Percentiles rank a stretch among this genome's conserved stretches.
These are phyloP conservation scores for Angophora floribunda DNA, from an alignment of 345 rosid genomes.

Conservation along the genomic window DNA sequence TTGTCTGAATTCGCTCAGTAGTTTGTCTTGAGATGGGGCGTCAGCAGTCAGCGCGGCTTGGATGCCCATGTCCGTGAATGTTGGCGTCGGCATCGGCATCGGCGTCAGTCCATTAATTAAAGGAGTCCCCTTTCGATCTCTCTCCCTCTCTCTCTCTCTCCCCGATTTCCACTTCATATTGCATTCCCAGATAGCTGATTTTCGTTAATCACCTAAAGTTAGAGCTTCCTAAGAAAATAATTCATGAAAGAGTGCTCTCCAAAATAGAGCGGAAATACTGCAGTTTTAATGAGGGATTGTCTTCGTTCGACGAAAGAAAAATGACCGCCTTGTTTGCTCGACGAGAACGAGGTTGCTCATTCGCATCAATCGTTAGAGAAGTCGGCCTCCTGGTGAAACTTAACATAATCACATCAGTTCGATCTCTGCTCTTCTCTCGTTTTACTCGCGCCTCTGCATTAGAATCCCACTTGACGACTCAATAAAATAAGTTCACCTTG, in stretches of 20 bases:
- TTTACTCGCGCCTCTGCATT: neutral
- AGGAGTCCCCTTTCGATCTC: neutral
- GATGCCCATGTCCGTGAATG: neutral
- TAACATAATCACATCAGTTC: neutral
- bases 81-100: neutral
- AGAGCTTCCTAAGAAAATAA: neutral
- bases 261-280: neutral
- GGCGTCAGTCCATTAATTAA: neutral
- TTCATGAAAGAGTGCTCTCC: neutral
- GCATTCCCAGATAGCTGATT: neutral
- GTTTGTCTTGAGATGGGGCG: neutral
- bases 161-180: neutral
- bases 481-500: neutral
- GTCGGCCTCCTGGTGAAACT: neutral
- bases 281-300: neutral
- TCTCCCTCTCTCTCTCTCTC: neutral
- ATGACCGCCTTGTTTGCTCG: neutral
- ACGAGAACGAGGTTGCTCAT: neutral
- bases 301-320: neutral
- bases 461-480: neutral
- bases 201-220: neutral
- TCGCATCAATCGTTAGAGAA: neutral
- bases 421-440: neutral
- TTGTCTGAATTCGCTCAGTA: neutral
- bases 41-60: too few species aligned